Evolutionary conservation across 2,329 filamentous ascomycete genomes (phyloP), one percentile per base, ranked within the genome.

Genomic region (Microdochium paspali): DNA sequence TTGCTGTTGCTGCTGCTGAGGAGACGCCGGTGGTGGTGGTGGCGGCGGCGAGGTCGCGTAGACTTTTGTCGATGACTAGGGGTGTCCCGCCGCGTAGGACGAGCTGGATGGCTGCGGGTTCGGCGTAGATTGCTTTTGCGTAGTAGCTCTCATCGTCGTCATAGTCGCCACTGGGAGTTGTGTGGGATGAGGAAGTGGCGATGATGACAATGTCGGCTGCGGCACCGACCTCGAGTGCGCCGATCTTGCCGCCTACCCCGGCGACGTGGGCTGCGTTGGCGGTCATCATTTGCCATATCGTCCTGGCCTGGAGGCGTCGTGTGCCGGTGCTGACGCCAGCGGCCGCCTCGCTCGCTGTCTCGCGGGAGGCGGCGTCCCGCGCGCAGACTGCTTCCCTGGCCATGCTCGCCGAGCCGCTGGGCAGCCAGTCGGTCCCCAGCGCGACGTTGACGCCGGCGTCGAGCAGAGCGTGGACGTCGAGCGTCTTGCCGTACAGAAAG

Each of bases 131-230:
- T 10, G 56, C 59, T 39, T 53, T 50, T 3, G 44, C 54, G 32
- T 49, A 61, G 42, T 10, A 15, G n/a, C 23, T 25, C 3, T 44
- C 42, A 4, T 44, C 23, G 42, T 24, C 42, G 9, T 25, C 7
- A 13, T 44, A 7, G 23, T 24, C 23, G 7, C n/a, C 7, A 15
- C n/a, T n/a, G n/a, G n/a, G n/a, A n/a, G n/a, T n/a, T n/a, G n/a
- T n/a, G 23, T 18, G 26, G 26, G 26, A 13, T 28, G 13, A 28
- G 26, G 26, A 7, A 7, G 7, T 60, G 45, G 65, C 62, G 46
- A 72, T 69, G 2, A 73, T 58, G 12, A 68, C 63, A 4, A 74
- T 51, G 54, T 74, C 71, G 2, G 70, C 71, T 25, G 61, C 51
- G 48, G 68, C 69, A 1, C 70, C 68, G 20, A 58, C 62, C 4